Percentiles rank a stretch among this genome's conserved stretches.
Conservation (phyloP, 306 rosid genomes). For the Neltuma alba region DNA sequence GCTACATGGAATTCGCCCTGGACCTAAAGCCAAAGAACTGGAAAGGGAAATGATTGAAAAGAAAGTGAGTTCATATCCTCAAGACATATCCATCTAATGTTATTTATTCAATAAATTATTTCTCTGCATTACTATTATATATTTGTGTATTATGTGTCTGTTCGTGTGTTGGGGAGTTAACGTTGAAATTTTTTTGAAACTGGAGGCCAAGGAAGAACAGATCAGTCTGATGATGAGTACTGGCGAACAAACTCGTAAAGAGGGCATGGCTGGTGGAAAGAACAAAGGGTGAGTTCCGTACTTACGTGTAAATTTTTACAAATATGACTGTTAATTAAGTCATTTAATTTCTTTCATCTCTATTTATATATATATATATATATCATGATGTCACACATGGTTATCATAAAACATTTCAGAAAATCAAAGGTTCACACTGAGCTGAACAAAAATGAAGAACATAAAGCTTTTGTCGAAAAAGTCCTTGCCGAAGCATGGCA, state of each 20-base stretch:
- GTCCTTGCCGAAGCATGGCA: not conserved
- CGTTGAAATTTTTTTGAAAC: not conserved
- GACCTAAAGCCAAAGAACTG: not conserved
- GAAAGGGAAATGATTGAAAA: not conserved
- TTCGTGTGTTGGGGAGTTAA: not conserved
- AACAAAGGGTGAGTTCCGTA: not conserved
- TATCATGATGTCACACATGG: not conserved
- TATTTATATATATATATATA: not conserved
- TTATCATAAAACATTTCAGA: not conserved
- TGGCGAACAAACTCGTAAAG: not conserved
- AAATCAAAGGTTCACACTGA: not conserved
- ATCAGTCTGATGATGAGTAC: not conserved
- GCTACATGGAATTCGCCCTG: not conserved
- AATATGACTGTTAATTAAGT: not conserved
- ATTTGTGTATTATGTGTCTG: not conserved
- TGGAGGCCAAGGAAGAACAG: not conserved
- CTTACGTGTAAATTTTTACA: not conserved
- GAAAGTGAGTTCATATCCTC: not conserved
- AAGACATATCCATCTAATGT: not conserved
- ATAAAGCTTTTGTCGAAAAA: not conserved
- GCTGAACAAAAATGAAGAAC: not conserved
- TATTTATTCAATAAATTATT: not conserved
- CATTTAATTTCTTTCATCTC: not conserved
- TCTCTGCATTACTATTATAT: too few relatives aligned
- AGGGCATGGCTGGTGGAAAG: not conserved